Evolutionary conservation across 352 stramenopile genomes (phyloP).

Genomic region (Elongisporangium anandrum): DNA sequence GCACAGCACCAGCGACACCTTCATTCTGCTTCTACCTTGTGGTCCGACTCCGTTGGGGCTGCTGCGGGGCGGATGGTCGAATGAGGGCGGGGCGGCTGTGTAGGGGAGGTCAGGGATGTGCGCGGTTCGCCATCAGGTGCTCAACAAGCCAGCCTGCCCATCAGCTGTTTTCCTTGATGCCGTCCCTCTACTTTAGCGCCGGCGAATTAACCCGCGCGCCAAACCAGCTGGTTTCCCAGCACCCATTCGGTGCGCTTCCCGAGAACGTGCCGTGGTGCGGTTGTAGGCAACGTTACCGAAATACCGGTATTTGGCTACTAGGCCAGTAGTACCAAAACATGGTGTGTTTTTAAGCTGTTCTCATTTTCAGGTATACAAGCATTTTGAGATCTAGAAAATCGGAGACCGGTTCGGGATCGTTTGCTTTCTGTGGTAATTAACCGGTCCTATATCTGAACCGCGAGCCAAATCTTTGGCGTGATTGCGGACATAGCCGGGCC

Average conservation of each 20-base stretch:
- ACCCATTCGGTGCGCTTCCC: background rate
- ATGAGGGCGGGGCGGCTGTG: background rate
- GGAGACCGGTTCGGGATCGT: background rate
- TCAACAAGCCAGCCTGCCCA: background rate
- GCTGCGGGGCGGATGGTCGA: background rate
- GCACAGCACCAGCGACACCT: conserved; percentile 17
- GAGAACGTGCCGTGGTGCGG: background rate
- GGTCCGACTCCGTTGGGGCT: conserved; percentile 7
- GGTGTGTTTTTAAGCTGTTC: background rate
- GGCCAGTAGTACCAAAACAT: background rate
- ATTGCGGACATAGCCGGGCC: background rate
- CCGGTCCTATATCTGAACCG: background rate
- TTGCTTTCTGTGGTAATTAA: too few species aligned
- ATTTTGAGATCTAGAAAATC: background rate
- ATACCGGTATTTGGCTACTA: background rate
- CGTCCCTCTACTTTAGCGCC: background rate
- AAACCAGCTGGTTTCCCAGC: background rate
- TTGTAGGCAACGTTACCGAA: background rate
- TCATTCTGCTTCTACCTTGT: conserved; percentile 19
- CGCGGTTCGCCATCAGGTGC: background rate
- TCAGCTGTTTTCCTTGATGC: background rate
- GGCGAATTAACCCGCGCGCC: background rate
- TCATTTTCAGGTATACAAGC: background rate
- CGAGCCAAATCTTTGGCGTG: background rate
- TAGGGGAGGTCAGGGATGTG: background rate